Evolutionary conservation across 1,284 basidiomycete genomes (phyloP).

Genomic region (Leccinum griseonigrum): DNA sequence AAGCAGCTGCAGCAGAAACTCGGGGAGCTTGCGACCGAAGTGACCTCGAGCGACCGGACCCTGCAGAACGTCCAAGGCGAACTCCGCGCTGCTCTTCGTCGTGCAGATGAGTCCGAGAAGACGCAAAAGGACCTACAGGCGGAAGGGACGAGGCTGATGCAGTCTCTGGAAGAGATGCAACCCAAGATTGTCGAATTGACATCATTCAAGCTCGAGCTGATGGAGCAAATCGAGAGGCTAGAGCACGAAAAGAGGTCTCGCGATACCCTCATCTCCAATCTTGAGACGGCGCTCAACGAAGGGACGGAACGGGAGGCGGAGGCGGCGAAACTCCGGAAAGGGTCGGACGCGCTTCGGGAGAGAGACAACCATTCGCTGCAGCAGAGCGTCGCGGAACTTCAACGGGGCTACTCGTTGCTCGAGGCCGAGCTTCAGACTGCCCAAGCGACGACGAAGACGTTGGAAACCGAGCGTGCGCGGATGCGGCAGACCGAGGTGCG

Average conservation of each 20-base stretch:
- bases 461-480: slow-evolving; percentile 58
- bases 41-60: slow-evolving; percentile 52
- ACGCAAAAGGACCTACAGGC: slow-evolving; percentile 66
- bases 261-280: slow-evolving; percentile 55
- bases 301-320: slow-evolving; percentile 48
- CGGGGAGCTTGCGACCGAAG: slow-evolving; percentile 49
- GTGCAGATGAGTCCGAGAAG: slow-evolving; percentile 71
- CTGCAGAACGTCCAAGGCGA: slow-evolving; percentile 62
- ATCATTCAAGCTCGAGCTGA: slow-evolving; percentile 62
- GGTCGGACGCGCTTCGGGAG: slow-evolving; percentile 42
- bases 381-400: slow-evolving; percentile 53
- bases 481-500: slow-evolving; percentile 53
- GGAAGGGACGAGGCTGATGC: slow-evolving; percentile 71
- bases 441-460: slow-evolving; percentile 45
- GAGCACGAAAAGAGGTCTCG: slow-evolving; percentile 52
- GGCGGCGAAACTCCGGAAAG: slow-evolving; percentile 42
- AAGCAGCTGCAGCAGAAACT: slow-evolving; percentile 58
- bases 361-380: slow-evolving; percentile 49
- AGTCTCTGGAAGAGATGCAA: slow-evolving; percentile 79
- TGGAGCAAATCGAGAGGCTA: slow-evolving; percentile 57
- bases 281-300: slow-evolving; percentile 59
- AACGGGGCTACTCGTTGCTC: slow-evolving; percentile 60
- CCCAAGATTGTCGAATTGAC: slow-evolving; percentile 79
- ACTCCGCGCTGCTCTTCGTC: slow-evolving; percentile 54
- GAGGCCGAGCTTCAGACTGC: slow-evolving; percentile 59